These are phyloP conservation scores for Linnemannia elongata DNA, from an alignment of 192 early-diverging fungal species.

Conservation along the genomic window DNA sequence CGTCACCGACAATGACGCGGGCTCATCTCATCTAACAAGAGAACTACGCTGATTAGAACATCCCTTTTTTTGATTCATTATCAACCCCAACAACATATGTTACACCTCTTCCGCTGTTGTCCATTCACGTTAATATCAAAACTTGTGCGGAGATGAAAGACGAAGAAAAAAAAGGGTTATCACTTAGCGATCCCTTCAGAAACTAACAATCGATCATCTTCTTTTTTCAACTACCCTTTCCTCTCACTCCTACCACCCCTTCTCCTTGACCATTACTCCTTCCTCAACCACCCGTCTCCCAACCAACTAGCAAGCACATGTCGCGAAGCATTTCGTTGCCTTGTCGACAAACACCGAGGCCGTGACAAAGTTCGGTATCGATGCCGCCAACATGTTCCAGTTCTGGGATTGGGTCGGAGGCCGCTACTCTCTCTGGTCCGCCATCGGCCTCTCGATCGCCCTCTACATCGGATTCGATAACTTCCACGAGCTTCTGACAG, in stretches of 20 bases:
- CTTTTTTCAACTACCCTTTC: too few relatives aligned
- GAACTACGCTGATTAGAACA: neutral
- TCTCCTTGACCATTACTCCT: too few relatives aligned
- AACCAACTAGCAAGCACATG: constrained; percentile 71
- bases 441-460: constrained; percentile 97
- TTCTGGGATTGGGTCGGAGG: constrained; percentile 99
- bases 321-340: constrained; percentile 99
- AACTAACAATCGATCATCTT: too few relatives aligned
- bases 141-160: too few relatives aligned
- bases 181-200: too few relatives aligned
- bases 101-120: too few relatives aligned
- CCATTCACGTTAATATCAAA: too few relatives aligned
- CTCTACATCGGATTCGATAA: constrained; percentile 96
- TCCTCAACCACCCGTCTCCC: neutral
- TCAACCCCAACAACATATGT: neutral
- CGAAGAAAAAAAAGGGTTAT: too few relatives aligned
- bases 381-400: constrained; percentile 98
- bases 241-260: too few relatives aligned
- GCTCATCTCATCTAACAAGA: constrained; percentile 6
- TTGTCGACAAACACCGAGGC: constrained; percentile 94
- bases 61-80: neutral
- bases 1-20: neutral
- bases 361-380: constrained; percentile 94
- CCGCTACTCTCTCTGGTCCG: constrained; percentile 99
- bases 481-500: constrained; percentile 90